These are phyloP conservation scores for Monosporozyma siamensis DNA, from an alignment of 805 yeast genomes.

Conservation along the genomic window DNA sequence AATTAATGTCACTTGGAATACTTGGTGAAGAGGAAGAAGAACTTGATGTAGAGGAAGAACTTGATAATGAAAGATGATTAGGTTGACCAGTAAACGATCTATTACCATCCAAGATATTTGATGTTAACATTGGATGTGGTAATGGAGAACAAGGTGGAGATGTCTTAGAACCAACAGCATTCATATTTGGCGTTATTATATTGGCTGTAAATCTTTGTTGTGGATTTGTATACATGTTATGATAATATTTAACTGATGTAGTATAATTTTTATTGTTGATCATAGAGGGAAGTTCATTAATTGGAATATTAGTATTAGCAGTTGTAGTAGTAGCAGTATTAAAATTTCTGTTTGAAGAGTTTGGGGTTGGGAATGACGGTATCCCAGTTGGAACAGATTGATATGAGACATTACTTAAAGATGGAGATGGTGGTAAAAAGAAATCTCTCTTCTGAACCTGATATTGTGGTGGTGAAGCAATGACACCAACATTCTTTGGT, in stretches of 20 bases:
- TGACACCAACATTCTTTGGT: background rate
- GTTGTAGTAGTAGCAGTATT: background rate
- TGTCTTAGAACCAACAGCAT: background rate
- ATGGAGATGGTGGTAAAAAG: background rate
- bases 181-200: background rate
- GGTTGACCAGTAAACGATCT: background rate
- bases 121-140: background rate
- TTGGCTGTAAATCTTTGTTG: slow-evolving; percentile 2
- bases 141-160: background rate
- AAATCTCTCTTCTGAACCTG: background rate
- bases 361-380: slow-evolving; percentile 3
- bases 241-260: background rate
- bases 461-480: background rate
- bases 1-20: no score
- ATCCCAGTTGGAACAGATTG: background rate
- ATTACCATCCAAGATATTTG: background rate
- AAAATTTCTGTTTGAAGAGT: background rate
- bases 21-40: no score
- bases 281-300: no score
- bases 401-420: background rate
- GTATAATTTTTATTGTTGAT: background rate
- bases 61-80: background rate
- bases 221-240: background rate
- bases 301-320: background rate
- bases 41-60: background rate